Evolutionary conservation across 2,329 filamentous ascomycete genomes (phyloP).

Genomic region (Trichoderma oligosporum): DNA sequence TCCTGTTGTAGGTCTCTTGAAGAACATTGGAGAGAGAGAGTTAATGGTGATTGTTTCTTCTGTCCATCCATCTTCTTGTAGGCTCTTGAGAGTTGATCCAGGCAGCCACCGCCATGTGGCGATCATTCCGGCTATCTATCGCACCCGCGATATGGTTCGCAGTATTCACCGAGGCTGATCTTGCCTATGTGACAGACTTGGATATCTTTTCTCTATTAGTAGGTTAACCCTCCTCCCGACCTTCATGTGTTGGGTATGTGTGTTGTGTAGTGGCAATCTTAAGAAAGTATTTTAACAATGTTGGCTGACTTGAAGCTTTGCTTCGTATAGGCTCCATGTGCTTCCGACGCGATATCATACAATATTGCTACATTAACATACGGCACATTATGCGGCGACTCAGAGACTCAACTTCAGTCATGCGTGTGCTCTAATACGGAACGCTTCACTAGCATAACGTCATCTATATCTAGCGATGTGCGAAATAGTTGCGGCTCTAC

Average conservation of each 20-base stretch:
- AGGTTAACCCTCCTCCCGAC: constrained; percentile 17
- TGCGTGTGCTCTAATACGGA: constrained; percentile 51
- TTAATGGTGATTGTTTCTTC: background rate
- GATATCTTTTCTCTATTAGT: constrained; percentile 41
- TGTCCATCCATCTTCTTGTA: background rate
- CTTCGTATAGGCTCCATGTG: constrained; percentile 46
- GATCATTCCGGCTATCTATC: constrained; percentile 1
- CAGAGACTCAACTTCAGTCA: constrained; percentile 44
- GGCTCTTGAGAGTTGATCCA: background rate
- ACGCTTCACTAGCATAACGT: constrained; percentile 38
- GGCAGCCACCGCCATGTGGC: constrained; percentile 8
- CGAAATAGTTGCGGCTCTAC: constrained; percentile 43
- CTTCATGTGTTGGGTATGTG: too few relatives aligned
- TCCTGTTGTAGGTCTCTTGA: background rate
- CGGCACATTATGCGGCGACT: constrained; percentile 40
- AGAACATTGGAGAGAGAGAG: background rate
- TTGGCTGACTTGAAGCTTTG: background rate
- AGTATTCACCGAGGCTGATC: constrained; percentile 18
- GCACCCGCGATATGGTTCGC: constrained; percentile 1
- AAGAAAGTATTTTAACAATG: too few relatives aligned
- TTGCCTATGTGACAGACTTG: constrained; percentile 46
- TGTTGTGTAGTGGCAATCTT: background rate
- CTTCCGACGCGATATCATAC: constrained; percentile 42
- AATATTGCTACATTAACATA: constrained; percentile 43
- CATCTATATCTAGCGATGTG: constrained; percentile 39